These are phyloP conservation scores for Thecaphora thlaspeos DNA, from an alignment of 1,284 basidiomycete genomes.

Conservation along the genomic window DNA sequence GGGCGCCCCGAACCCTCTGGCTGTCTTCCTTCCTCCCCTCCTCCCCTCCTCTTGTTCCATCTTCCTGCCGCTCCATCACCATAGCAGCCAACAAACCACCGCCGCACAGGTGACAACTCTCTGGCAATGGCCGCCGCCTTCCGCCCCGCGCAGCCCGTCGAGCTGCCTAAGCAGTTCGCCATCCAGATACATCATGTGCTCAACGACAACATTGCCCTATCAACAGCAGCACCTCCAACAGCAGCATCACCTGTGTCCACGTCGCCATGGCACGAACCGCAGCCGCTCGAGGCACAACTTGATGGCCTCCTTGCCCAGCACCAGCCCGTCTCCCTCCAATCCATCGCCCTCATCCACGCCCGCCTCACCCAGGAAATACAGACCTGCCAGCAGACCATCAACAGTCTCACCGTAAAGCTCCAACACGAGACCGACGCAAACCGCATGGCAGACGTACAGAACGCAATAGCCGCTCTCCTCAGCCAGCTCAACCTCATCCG, in stretches of 20 bases:
- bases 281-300: conserved; percentile 18
- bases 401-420: conserved; percentile 17
- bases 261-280: conserved; percentile 14
- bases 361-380: conserved; percentile 19
- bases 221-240: neutral
- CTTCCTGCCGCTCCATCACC: too few relatives aligned
- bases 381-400: conserved; percentile 14
- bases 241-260: neutral
- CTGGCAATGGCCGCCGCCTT: too few relatives aligned
- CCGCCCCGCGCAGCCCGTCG: neutral
- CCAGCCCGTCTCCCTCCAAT: conserved; percentile 13
- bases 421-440: conserved; percentile 29
- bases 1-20: too few relatives aligned
- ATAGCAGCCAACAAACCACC: too few relatives aligned
- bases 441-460: conserved; percentile 30
- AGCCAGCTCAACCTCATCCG: conserved; percentile 89
- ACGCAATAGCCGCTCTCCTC: conserved; percentile 63
- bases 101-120: too few relatives aligned
- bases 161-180: conserved; percentile 18
- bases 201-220: neutral
- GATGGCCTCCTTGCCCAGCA: conserved; percentile 15
- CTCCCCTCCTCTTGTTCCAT: too few relatives aligned
- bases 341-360: conserved; percentile 27
- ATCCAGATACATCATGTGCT: conserved; percentile 26
- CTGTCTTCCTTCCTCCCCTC: too few relatives aligned